Conservation (phyloP, 2,329 filamentous ascomycete genomes). For the Coleophoma eucalyptorum region DNA sequence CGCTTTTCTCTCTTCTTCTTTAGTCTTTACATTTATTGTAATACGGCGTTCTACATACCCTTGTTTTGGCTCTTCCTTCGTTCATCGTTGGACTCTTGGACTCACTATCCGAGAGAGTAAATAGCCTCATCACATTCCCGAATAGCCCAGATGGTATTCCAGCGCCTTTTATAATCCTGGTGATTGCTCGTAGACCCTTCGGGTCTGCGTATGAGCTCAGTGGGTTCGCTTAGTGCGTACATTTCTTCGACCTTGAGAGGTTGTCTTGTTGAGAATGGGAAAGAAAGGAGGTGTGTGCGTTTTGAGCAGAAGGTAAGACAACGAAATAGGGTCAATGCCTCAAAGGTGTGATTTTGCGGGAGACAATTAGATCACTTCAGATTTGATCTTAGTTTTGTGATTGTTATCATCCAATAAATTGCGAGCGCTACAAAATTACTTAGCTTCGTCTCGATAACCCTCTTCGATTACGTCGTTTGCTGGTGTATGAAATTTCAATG, state of each 20-base stretch:
- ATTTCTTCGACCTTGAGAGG: slow-evolving; percentile 4
- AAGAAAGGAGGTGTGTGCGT: not conserved
- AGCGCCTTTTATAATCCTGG: slow-evolving; percentile 27
- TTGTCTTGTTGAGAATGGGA: not conserved
- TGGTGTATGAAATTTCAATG: no score
- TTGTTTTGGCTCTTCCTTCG: slow-evolving; percentile 20
- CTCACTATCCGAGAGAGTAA: slow-evolving; percentile 9
- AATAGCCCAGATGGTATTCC: slow-evolving; percentile 19
- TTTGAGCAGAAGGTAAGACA: no score
- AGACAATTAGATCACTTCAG: not conserved
- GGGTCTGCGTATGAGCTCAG: slow-evolving; percentile 8
- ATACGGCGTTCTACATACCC: slow-evolving; percentile 22
- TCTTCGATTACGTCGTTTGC: no score
- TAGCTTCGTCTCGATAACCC: no score
- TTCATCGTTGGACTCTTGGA: slow-evolving; percentile 15
- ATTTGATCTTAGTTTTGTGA: no score
- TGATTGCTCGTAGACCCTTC: slow-evolving; percentile 15
- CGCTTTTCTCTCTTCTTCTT: slow-evolving; percentile 10
- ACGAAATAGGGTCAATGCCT: no score
- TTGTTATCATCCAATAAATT: no score
- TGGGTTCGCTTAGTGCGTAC: slow-evolving; percentile 28
- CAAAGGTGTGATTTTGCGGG: no score
- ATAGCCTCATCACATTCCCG: slow-evolving; percentile 24
- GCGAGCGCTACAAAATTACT: no score
- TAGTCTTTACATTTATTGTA: slow-evolving; percentile 14